Evolutionary conservation across 805 yeast species (phyloP), one percentile per base, ranked within the genome.

Genomic region (Kurtzmaniella cleridarum): DNA sequence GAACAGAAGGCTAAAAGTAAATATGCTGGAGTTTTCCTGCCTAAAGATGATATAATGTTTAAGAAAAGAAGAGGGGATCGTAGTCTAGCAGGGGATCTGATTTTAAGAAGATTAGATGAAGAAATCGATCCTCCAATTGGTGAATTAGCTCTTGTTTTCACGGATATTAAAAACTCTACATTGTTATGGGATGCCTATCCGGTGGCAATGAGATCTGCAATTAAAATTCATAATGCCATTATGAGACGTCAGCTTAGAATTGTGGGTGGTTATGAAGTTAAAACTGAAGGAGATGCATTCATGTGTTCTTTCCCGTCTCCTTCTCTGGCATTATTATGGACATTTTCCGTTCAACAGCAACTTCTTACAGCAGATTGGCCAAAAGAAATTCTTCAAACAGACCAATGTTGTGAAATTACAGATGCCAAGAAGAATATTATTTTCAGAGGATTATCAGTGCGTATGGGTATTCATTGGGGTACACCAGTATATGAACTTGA

Each of bases 401-500:
- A 78, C 44, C 95, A 89, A 50, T 95, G 98, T 27, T 77, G 84
- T 48, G 85, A 85, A 46, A 75, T 89, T 3, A 70, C 79, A 17
- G 96, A 88, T 58, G 61, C 73, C 8, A 70, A 74, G 1, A 76
- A 72, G 3, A 70, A 69, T 28, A 57, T 78, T 3, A 75, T 93
- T 8, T 93, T 82, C 62, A 71, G 93, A 41, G 99, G 99, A 2
- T 65, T 93, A 32, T 84, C 95, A 1, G 99, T 93, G 8, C 76
- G 99, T 55, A 93, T 93, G 98, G 99, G 99, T 44, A 77, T 88
- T 31, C 98, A 93, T 60, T 93, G 98, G 95, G 99, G 99, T 46
- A 73, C 84, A 1, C 98, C 99, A 0, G 97, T 91, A 31, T 87
- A 95, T 53, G 99, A 93, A 59, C 76, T 84, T 6, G 99, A 93